Evolutionary conservation across 2,329 filamentous ascomycete genomes (phyloP), one percentile per base, ranked within the genome.

Genomic region (Venturia aucupariae): DNA sequence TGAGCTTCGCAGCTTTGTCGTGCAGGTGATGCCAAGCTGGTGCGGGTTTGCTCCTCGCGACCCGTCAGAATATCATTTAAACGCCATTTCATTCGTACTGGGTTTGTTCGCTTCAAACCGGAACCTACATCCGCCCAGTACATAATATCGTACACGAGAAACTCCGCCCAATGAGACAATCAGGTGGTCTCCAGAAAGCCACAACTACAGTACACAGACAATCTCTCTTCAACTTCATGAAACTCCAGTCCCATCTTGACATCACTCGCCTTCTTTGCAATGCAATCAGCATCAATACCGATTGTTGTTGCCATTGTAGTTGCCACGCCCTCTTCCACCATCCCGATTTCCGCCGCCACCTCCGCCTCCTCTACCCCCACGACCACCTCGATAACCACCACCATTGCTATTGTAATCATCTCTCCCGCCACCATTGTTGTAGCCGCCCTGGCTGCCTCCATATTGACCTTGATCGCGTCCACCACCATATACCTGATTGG

Each of bases 301-400:
- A 6, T 38, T 15, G 41, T 60, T 60, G 19, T 42, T 44, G 15
- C 55, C 55, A 11, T 60, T 60, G 59, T 60, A 60, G 24, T 60
- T 60, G 60, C 63, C 60, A 30, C 64, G 42, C 11, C 39, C 35
- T 59, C 57, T 61, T 48, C 42, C 35, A 42, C 30, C 54, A 77
- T 64, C 73, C 72, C 41, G 72, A 77, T 38, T 38, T 38, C 55
- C 67, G 69, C 19, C 69, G 70, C 11, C 64, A 35, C 51, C 51
- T 72, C 32, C 71, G 71, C 38, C 70, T 73, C 54, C 57, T 60
- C 10, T 77, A 72, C 35, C 32, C 17, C 55, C 44, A 48, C 39
- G 30, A 62, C 15, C 42, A 64, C 5, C 65, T 68, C n/a, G 61
- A 63, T 17, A 68, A 69, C 71, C 42, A 65, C 5, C 65, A 67